These are phyloP conservation scores for Flaveria linearis DNA, from an alignment of 129 eudicot genomes.

Conservation along the genomic window DNA sequence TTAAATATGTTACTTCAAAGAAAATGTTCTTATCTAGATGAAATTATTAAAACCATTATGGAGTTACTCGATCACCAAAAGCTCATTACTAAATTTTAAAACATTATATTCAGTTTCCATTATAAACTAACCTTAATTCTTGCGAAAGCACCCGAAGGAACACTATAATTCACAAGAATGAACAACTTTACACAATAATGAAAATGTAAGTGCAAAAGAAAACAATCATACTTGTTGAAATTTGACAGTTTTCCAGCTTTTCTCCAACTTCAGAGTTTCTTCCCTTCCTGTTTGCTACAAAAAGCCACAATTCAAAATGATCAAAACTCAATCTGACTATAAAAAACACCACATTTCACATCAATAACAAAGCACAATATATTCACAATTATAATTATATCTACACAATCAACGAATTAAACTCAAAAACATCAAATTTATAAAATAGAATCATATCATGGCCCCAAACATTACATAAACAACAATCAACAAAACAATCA, in stretches of 20 bases:
- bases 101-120: neutral
- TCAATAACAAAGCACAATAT: conserved; percentile 2
- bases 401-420: neutral
- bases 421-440: conserved; percentile 12
- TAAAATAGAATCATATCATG: conserved; percentile 15
- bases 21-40: neutral
- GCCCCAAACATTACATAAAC: conserved; percentile 22
- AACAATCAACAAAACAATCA: neutral
- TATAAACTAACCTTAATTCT: conserved; percentile 15
- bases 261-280: conserved; percentile 6
- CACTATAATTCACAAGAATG: neutral
- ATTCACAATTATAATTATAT: neutral
- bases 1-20: conserved; percentile 7
- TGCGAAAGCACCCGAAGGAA: neutral
- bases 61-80: neutral
- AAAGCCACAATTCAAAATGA: neutral
- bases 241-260: conserved; percentile 29
- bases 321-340: neutral
- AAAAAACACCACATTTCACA: neutral
- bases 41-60: neutral
- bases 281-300: conserved; percentile 20
- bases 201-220: conserved; percentile 19
- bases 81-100: neutral
- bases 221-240: conserved; percentile 24
- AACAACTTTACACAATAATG: neutral